These are phyloP conservation scores for Centella asiatica DNA, from an alignment of 129 eudicot genomes.

Conservation along the genomic window DNA sequence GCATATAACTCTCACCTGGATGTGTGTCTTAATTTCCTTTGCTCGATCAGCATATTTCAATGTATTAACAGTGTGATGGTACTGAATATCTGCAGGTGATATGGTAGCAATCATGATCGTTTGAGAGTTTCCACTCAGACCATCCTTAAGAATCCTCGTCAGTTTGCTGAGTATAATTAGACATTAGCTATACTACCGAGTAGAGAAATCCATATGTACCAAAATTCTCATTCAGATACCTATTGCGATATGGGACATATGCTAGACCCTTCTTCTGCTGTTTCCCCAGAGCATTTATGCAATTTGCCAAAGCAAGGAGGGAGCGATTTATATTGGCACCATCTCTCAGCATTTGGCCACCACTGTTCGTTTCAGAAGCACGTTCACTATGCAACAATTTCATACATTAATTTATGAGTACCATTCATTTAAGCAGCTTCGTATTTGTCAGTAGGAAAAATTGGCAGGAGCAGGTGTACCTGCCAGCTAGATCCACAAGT, in stretches of 20 bases:
- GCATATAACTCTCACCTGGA: slow-evolving; percentile 49
- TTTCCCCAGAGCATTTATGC: slow-evolving; percentile 93
- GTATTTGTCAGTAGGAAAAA: neutral
- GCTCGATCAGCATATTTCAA: slow-evolving; percentile 94
- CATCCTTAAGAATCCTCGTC: slow-evolving; percentile 96
- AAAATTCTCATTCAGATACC: slow-evolving; percentile 31
- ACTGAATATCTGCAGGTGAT: slow-evolving; percentile 82
- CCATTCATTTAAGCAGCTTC: neutral
- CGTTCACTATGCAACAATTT: slow-evolving; percentile 62
- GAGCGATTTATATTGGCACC: slow-evolving; percentile 94
- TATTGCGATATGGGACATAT: slow-evolving; percentile 93
- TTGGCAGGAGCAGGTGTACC: slow-evolving; percentile 31
- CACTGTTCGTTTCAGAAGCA: slow-evolving; percentile 86
- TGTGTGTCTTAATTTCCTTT: slow-evolving; percentile 89
- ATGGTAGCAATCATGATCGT: slow-evolving; percentile 91
- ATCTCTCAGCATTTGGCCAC: slow-evolving; percentile 86
- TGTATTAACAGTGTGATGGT: slow-evolving; percentile 88
- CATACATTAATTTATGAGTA: slow-evolving; percentile 1
- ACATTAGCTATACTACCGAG: slow-evolving; percentile 16
- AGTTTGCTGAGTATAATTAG: slow-evolving; percentile 53
- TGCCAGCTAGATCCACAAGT: slow-evolving; percentile 95
- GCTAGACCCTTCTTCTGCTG: slow-evolving; percentile 95
- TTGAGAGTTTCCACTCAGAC: slow-evolving; percentile 91
- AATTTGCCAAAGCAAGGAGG: slow-evolving; percentile 92
- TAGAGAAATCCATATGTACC: slow-evolving; percentile 17